Conservation (phyloP, 2,329 filamentous ascomycete species). For the Claviceps pazoutovae region DNA sequence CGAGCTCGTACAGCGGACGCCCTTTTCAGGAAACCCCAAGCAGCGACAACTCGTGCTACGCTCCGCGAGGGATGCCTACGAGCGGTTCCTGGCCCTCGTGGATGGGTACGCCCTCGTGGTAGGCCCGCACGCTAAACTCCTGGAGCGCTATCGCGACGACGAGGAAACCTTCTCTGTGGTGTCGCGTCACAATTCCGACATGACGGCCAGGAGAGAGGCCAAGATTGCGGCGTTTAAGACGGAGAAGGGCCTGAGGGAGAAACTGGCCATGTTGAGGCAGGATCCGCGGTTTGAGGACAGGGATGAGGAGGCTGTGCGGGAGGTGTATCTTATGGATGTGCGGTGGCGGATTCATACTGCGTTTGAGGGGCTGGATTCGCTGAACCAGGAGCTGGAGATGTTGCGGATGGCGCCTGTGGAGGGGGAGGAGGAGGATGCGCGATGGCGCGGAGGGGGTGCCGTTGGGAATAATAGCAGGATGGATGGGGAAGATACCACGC, state of each 20-base stretch:
- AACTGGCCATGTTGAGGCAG: conserved; percentile 47
- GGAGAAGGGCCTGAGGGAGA: conserved; percentile 74
- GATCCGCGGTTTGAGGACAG: conserved; percentile 40
- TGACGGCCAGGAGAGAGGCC: conserved; percentile 57
- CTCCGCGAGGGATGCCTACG: conserved; percentile 55
- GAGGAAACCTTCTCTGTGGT: conserved; percentile 61
- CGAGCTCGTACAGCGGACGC: conserved; percentile 60
- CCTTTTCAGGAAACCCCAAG: conserved; percentile 26
- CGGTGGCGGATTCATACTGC: conserved; percentile 61
- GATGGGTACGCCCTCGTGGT: conserved; percentile 67
- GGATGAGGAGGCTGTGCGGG: conserved; percentile 74
- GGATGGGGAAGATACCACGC: conserved; percentile 33
- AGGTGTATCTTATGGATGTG: conserved; percentile 65
- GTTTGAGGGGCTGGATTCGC: conserved; percentile 75
- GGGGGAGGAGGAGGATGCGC: conserved; percentile 26
- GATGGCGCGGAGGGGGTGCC: conserved; percentile 7
- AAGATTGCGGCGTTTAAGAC: conserved; percentile 78
- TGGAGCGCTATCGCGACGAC: conserved; percentile 59
- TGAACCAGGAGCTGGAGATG: conserved; percentile 74
- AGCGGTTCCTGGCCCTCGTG: conserved; percentile 60
- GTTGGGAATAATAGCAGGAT: conserved; percentile 20
- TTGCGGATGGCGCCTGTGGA: conserved; percentile 56
- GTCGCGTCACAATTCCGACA: conserved; percentile 34
- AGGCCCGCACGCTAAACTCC: conserved; percentile 49
- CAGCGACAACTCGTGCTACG: conserved; percentile 51